Evolutionary conservation across 306 rosid genomes (phyloP).

Genomic region (Mimosa pudica): DNA sequence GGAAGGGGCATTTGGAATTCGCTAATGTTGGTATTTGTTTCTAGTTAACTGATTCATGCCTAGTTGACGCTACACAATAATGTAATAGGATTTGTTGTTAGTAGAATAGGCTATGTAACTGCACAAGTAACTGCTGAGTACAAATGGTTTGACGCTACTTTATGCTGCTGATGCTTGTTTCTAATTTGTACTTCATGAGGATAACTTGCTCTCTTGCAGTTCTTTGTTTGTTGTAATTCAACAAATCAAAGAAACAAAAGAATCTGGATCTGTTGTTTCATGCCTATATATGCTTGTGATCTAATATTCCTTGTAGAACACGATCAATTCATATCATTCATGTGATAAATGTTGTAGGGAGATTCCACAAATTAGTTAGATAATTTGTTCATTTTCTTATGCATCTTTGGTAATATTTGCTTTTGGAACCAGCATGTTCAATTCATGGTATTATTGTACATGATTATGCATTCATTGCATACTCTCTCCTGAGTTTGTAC

Average conservation of each 20-base stretch:
- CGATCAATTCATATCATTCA: background rate
- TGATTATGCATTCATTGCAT: slow-evolving; percentile 2
- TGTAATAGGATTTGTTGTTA: slow-evolving; percentile 5
- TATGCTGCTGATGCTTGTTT: slow-evolving; percentile 1
- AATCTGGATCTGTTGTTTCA: background rate
- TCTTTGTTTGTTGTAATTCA: background rate
- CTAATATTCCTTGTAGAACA: background rate
- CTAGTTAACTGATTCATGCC: background rate
- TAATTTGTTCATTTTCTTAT: background rate
- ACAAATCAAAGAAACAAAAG: background rate
- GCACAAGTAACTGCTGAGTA: background rate
- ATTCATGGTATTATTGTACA: background rate
- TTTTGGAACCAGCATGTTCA: slow-evolving; percentile 24
- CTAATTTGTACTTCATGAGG: background rate
- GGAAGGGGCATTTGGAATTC: background rate
- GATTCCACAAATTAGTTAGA: background rate
- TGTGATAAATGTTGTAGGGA: background rate
- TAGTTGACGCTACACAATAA: background rate
- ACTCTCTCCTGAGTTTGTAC: background rate
- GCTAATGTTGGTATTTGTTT: background rate
- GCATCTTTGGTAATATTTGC: slow-evolving; percentile 6
- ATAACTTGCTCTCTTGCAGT: background rate
- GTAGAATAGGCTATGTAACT: background rate
- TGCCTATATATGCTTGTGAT: background rate
- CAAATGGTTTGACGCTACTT: background rate